phyloP scores from a whole-genome alignment of 495 filamentous ascomycete species.

The Podospora sp. region DNA sequence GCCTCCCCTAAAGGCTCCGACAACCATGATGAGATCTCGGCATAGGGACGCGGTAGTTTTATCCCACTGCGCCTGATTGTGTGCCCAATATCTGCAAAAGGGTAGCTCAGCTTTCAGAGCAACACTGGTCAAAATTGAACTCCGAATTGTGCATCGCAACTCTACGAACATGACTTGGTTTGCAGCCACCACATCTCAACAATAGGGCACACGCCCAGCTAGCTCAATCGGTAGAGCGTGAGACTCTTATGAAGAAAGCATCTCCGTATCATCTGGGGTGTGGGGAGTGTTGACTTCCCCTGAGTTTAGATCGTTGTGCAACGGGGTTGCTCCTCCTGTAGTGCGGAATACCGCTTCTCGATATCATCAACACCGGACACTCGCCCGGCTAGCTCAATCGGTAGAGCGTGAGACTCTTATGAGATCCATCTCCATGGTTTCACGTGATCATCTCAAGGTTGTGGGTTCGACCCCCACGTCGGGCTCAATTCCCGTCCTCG shows the following conservation, averaged over 20 bases:
- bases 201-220: conserved; percentile 44
- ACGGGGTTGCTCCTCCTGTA: too few relatives aligned
- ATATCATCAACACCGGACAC: neutral
- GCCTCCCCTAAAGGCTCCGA: too few relatives aligned
- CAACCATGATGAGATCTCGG: too few relatives aligned
- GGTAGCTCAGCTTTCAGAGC: too few relatives aligned
- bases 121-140: too few relatives aligned
- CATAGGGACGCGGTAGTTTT: too few relatives aligned
- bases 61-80: too few relatives aligned
- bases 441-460: neutral
- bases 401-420: conserved; percentile 82
- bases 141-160: too few relatives aligned
- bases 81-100: too few relatives aligned
- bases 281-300: too few relatives aligned
- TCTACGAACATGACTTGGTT: neutral
- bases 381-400: conserved; percentile 71
- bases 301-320: too few relatives aligned
- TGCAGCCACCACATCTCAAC: neutral
- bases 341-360: neutral
- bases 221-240: conserved; percentile 85
- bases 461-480: neutral
- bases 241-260: conserved; percentile 63
- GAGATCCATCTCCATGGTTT: neutral
- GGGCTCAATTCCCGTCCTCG: neutral
- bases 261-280: too few relatives aligned